Evolutionary conservation across 192 early-diverging fungal genomes (phyloP), one percentile per base, ranked within the genome.

Genomic region (Coemansia nantahalensis): DNA sequence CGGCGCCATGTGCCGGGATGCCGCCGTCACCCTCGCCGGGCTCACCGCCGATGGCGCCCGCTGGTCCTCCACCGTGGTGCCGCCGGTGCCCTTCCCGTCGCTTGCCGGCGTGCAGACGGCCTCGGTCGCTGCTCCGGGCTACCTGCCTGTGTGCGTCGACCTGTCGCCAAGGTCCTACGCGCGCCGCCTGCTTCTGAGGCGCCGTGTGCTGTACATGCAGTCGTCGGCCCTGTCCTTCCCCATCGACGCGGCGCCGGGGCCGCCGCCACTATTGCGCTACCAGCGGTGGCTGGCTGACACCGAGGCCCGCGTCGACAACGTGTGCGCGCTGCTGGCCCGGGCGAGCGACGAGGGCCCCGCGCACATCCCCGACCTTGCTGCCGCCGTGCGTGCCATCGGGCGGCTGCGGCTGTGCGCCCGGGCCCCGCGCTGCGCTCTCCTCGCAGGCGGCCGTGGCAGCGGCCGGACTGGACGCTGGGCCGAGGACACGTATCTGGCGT

Each of bases 181-280:
- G n/a, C 34, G 45, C 0, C 16, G 32, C 17, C 26, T 45, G 1
- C 18, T 56, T 4, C 34, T 28, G 3, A 32, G n/a, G 10, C 37
- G 50, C 2, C 48, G 63, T 7, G 61, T 66, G 16, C 31, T 73
- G 10, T 73, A 58, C 21, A 48, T 73, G 58, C 69, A 73, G 46
- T 54, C 69, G 12, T 10, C 44, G 17, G 24, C 23, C 0, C n/a
- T 17, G 13, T 28, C 5, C n/a, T n/a, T 32, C n/a, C 24, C 39
- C 23, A 14, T 45, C 13, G 45, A 19, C 26, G 24, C 21, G 17
- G 15, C 14, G 12, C 22, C n/a, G 8, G 21, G 37, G 2, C 13
- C 22, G 5, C 42, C 32, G 8, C 8, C 21, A 5, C 48, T 40
- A 2, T 6, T 48, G 33, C 54, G 54, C 15, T 69, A 62, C 45